A percentile compares a stretch with the other conserved stretches of the same genome.
These are phyloP conservation scores for Cytospora mali DNA, from an alignment of 2,329 filamentous ascomycete genomes.

Conservation along the genomic window DNA sequence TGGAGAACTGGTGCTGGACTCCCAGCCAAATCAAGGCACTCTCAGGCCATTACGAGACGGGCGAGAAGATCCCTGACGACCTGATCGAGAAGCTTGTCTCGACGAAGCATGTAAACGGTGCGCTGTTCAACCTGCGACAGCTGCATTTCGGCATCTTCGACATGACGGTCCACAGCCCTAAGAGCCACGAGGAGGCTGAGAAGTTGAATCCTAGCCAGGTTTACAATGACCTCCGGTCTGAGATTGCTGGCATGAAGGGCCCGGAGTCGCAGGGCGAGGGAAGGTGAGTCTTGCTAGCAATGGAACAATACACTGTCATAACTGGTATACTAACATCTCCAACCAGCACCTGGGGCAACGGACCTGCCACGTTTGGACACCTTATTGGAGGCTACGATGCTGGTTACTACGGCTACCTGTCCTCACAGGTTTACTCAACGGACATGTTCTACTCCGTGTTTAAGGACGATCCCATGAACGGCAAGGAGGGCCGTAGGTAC, in stretches of 20 bases:
- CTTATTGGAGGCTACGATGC: slow-evolving; percentile 84
- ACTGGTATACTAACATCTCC: slow-evolving; percentile 34
- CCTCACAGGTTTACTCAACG: slow-evolving; percentile 77
- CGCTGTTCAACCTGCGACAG: slow-evolving; percentile 76
- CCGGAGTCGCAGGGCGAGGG: slow-evolving; percentile 66
- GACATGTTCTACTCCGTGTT: slow-evolving; percentile 88
- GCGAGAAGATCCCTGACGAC: slow-evolving; percentile 72
- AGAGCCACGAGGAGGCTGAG: slow-evolving; percentile 69
- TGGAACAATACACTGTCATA: not conserved
- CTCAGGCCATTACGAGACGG: slow-evolving; percentile 72
- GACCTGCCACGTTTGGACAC: slow-evolving; percentile 80
- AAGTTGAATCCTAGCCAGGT: slow-evolving; percentile 64
- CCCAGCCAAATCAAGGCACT: slow-evolving; percentile 66
- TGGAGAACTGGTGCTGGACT: slow-evolving; percentile 78
- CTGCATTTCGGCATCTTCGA: slow-evolving; percentile 82
- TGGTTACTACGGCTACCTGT: slow-evolving; percentile 77
- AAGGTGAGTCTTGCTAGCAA: slow-evolving; percentile 45
- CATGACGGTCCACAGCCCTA: slow-evolving; percentile 76
- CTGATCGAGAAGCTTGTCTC: slow-evolving; percentile 73
- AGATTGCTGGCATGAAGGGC: slow-evolving; percentile 74
- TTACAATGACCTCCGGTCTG: slow-evolving; percentile 72
- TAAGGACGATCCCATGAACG: slow-evolving; percentile 77
- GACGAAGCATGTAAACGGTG: slow-evolving; percentile 81
- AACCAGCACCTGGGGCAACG: slow-evolving; percentile 69
- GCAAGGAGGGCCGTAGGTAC: slow-evolving; percentile 72